Conservation (phyloP, 352 stramenopile genomes). For the Phytophthora pistaciae region DNA sequence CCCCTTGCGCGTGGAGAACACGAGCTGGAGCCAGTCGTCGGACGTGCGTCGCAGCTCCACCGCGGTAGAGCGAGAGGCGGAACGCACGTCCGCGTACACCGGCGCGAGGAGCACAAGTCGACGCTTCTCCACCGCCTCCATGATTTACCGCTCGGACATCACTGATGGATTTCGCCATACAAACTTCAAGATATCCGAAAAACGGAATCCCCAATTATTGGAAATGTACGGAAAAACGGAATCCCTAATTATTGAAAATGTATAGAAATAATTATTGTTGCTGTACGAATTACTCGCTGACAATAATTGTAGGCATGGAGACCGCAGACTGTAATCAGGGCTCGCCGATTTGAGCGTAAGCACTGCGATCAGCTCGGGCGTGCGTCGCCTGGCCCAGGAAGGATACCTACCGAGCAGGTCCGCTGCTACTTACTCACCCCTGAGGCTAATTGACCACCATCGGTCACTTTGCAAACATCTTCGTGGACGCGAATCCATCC, state of each 20-base stretch:
- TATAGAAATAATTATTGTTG: neutral
- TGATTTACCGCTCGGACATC: slow-evolving; percentile 2
- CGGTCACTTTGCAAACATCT: slow-evolving; percentile 9
- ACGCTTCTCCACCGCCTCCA: slow-evolving; percentile 18
- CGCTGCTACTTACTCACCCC: neutral
- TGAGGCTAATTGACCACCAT: neutral
- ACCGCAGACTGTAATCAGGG: slow-evolving; percentile 40
- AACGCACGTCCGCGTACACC: slow-evolving; percentile 30
- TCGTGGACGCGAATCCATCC: neutral
- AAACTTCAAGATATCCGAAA: slow-evolving; percentile 13
- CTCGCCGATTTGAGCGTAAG: slow-evolving; percentile 35
- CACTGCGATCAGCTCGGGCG: slow-evolving; percentile 1
- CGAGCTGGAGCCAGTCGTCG: slow-evolving; percentile 43
- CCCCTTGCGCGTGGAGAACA: slow-evolving; percentile 30
- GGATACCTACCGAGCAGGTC: neutral
- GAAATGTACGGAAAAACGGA: too few species aligned
- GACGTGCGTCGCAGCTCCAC: slow-evolving; percentile 37
- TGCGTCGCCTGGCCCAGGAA: neutral
- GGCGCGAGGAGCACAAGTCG: slow-evolving; percentile 34
- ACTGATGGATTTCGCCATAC: neutral
- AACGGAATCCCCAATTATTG: too few species aligned
- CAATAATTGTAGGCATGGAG: neutral
- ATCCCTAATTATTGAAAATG: too few species aligned
- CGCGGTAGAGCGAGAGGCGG: neutral
- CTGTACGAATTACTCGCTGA: neutral